Evolutionary conservation across 78 protist species (phyloP), one percentile per base, ranked within the genome.

Genomic region (Chrysochromulina parva): DNA sequence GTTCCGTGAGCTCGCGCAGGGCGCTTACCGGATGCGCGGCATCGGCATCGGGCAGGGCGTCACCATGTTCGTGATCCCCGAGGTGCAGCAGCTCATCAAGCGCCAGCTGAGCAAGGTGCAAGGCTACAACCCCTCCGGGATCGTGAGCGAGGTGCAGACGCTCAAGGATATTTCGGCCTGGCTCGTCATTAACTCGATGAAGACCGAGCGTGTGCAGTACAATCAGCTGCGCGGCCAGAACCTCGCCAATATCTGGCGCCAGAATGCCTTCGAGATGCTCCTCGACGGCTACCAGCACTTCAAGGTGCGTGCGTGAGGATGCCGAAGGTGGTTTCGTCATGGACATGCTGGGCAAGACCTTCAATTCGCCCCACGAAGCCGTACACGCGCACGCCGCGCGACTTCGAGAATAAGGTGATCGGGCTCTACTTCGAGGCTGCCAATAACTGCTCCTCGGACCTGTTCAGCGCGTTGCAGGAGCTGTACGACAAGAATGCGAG

Each of bases 171-270:
- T 85, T 57, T 88, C 57, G 53, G 81, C 94, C 24, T 92, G 94
- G 94, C 94, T 92, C 19, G 54, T 88, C n/a, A n/a, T 88, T 53
- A 92, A 92, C 91, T 65, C 90, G 38, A 92, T 92, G 91, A 52
- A 16, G 26, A 53, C 65, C 48, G 94, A 92, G 55, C 53, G 48
- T 60, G 54, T 24, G 89, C 94, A 92, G 91, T 88, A 11, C 85
- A 24, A 58, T 28, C 81, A 71, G 91, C 94, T 92, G 16, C n/a
- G 57, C 59, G 38, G 80, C 20, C 94, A 92, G 85, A 88, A 66
- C 71, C 22, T 48, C n/a, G 74, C 86, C 58, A 92, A 86, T 20
- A 9, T 59, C 20, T 59, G 65, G 78, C 78, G 78, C 47, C 1
- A 24, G 47, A 24, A 69, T 3, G 78, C 78, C 47, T 69, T 69